Percentiles rank a stretch among this genome's conserved stretches.
Conservation (phyloP, 169 alveolate genomes). For the Eimeria tenella region DNA sequence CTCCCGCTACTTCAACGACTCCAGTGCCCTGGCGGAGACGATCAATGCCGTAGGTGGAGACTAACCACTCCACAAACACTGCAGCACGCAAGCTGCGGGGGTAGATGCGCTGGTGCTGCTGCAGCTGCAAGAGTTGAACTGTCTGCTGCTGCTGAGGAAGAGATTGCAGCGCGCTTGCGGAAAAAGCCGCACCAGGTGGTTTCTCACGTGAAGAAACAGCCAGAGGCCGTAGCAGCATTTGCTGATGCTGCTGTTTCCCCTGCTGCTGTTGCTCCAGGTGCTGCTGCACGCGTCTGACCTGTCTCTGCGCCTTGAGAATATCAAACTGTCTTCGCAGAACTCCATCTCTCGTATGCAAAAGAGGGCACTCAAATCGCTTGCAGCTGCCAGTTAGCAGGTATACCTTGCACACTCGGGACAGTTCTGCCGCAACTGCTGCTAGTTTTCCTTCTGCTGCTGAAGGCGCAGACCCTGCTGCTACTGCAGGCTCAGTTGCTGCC, state of each 20-base stretch:
- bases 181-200: neutral
- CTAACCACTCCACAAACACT: slow-evolving; percentile 54
- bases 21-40: slow-evolving; percentile 43
- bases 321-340: slow-evolving; percentile 59
- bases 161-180: slow-evolving; percentile 33
- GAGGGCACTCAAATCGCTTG: slow-evolving; percentile 50
- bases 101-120: slow-evolving; percentile 48
- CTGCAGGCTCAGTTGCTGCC: neutral
- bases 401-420: slow-evolving; percentile 44
- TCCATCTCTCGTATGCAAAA: slow-evolving; percentile 47
- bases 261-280: slow-evolving; percentile 20
- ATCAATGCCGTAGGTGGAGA: slow-evolving; percentile 28
- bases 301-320: slow-evolving; percentile 53
- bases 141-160: slow-evolving; percentile 30
- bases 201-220: neutral
- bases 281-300: slow-evolving; percentile 63
- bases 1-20: slow-evolving; percentile 60
- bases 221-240: slow-evolving; percentile 14
- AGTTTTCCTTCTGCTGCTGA: neutral
- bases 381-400: slow-evolving; percentile 49
- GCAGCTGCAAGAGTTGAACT: neutral
- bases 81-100: slow-evolving; percentile 48
- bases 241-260: neutral
- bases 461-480: neutral
- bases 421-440: neutral